A percentile compares a stretch with the other conserved stretches of the same genome.
phyloP scores from a whole-genome alignment of 2,329 filamentous ascomycete genomes.

The Thelonectria olida region DNA sequence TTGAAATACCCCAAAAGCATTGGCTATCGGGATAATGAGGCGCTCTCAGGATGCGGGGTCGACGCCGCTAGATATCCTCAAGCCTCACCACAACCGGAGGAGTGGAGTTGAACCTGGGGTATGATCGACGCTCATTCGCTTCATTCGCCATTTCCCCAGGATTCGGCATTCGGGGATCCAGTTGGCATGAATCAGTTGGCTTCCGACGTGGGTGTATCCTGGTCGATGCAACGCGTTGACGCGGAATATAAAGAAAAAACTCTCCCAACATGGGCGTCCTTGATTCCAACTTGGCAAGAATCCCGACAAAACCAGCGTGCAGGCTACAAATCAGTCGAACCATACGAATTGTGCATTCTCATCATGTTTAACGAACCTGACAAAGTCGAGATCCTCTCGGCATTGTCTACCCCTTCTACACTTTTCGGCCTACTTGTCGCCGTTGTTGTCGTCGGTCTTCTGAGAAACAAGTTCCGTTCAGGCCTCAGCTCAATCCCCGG shows the following conservation, averaged over 20 bases:
- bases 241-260: background rate
- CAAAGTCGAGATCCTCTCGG: background rate
- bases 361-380: background rate
- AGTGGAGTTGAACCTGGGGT: background rate
- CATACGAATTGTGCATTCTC: background rate
- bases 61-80: background rate
- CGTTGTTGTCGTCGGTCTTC: background rate
- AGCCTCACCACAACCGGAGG: background rate
- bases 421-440: background rate
- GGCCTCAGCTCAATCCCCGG: conserved; percentile 6
- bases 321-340: no score
- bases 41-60: background rate
- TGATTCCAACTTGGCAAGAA: no score
- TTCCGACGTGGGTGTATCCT: background rate
- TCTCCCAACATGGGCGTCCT: background rate
- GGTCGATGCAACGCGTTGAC: background rate
- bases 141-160: background rate
- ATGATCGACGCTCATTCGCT: background rate
- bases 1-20: background rate
- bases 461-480: conserved; percentile 4
- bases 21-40: background rate
- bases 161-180: background rate
- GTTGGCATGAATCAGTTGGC: background rate
- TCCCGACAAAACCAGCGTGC: no score
- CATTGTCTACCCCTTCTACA: background rate